A percentile compares a stretch with the other conserved stretches of the same genome.
phyloP scores from a whole-genome alignment of 441 rosid species.

The Pelargonium fulgidum region DNA sequence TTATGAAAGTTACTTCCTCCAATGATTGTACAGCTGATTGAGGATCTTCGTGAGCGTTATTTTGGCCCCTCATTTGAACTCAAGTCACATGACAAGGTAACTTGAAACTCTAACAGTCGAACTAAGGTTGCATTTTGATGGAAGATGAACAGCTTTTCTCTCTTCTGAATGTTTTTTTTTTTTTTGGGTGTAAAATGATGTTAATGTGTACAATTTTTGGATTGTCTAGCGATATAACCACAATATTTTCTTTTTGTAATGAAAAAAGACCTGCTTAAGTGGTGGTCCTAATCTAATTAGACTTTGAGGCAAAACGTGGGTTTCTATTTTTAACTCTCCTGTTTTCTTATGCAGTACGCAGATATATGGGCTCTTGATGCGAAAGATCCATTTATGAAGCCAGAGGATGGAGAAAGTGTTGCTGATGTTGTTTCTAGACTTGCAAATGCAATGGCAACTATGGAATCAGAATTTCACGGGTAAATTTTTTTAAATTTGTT shows the following conservation, averaged over 20 bases:
- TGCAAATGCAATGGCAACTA: conserved; percentile 39
- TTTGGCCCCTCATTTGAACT: conserved; percentile 87
- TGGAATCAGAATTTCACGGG: conserved; percentile 71
- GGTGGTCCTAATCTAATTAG: too few relatives aligned
- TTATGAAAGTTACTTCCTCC: conserved; percentile 13
- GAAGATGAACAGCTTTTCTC: conserved; percentile 7
- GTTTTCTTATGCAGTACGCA: conserved; percentile 38
- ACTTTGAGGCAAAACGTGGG: background rate
- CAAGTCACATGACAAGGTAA: conserved; percentile 72
- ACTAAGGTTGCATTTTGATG: conserved; percentile 10
- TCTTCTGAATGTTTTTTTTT: too few relatives aligned
- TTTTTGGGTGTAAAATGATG: too few relatives aligned
- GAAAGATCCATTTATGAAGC: conserved; percentile 60
- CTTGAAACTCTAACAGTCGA: background rate
- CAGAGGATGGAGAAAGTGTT: conserved; percentile 85
- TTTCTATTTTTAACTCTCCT: conserved; percentile 11
- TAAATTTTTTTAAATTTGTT: conserved; percentile 20
- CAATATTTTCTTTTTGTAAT: background rate
- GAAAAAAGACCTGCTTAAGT: too few relatives aligned
- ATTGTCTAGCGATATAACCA: background rate
- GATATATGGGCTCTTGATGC: conserved; percentile 88
- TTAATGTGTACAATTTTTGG: background rate
- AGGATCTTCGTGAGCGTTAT: conserved; percentile 79
- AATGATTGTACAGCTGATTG: conserved; percentile 43
- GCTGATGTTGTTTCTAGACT: conserved; percentile 75